Evolutionary conservation across 371 early-diverging fungal species (phyloP).

Genomic region (Haplosporangium sp.): DNA sequence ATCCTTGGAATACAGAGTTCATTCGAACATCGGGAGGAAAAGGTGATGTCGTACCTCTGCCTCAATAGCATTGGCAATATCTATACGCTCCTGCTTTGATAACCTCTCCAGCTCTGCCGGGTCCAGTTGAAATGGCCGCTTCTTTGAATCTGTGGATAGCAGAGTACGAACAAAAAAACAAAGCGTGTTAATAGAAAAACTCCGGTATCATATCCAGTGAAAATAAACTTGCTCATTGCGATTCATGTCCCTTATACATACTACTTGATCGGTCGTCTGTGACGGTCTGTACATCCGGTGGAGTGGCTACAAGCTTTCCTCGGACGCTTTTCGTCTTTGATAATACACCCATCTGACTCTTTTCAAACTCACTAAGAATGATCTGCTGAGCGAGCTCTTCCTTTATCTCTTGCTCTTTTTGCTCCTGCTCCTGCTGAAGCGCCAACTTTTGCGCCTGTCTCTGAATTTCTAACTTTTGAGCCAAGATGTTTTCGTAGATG

Average conservation of each 20-base stretch:
- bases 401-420: slow-evolving; percentile 60
- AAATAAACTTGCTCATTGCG: too few species aligned
- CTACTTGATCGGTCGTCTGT: slow-evolving; percentile 1
- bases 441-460: slow-evolving; percentile 62
- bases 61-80: slow-evolving; percentile 59
- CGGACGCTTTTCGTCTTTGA: slow-evolving; percentile 42
- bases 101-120: slow-evolving; percentile 60
- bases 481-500: slow-evolving; percentile 85
- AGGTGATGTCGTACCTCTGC: slow-evolving; percentile 24
- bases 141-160: slow-evolving; percentile 27
- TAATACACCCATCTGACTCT: slow-evolving; percentile 72
- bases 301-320: slow-evolving; percentile 6
- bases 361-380: slow-evolving; percentile 71
- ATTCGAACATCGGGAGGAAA: background rate
- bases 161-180: background rate
- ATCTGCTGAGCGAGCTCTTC: slow-evolving; percentile 54
- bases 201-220: too few species aligned
- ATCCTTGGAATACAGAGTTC: background rate
- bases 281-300: slow-evolving; percentile 9
- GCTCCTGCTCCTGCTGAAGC: slow-evolving; percentile 44
- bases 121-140: slow-evolving; percentile 60
- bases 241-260: background rate
- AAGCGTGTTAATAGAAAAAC: background rate
- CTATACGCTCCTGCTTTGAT: slow-evolving; percentile 59
- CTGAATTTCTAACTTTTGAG: slow-evolving; percentile 86